Percentiles rank a stretch among this genome's conserved stretches.
phyloP scores from a whole-genome alignment of 208 protist genomes.

The Acanthamoeba quina region DNA sequence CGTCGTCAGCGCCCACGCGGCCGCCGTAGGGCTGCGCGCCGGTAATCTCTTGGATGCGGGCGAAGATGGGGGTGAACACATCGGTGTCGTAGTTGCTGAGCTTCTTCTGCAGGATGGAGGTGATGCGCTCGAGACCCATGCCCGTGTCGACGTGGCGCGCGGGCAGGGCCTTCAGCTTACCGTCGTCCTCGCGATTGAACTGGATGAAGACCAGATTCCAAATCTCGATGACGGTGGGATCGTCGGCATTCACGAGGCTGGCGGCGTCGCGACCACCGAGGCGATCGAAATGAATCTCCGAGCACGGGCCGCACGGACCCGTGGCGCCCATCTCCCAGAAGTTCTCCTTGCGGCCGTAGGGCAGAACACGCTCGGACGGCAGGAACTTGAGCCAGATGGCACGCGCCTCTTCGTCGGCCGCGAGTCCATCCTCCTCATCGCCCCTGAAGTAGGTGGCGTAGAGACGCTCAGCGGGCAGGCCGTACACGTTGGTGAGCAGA shows the following conservation, averaged over 20 bases:
- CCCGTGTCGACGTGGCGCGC: slow-evolving; percentile 83
- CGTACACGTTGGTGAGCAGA: slow-evolving; percentile 81
- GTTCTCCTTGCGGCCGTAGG: slow-evolving; percentile 80
- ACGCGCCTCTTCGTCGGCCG: slow-evolving; percentile 94
- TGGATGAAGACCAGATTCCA: slow-evolving; percentile 89
- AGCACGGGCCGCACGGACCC: slow-evolving; percentile 86
- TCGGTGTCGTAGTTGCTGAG: slow-evolving; percentile 99
- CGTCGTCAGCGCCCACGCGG: slow-evolving; percentile 91
- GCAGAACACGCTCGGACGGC: slow-evolving; percentile 22
- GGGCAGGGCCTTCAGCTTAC: slow-evolving; percentile 61
- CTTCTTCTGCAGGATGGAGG: slow-evolving; percentile 87
- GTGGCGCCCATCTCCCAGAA: slow-evolving; percentile 82
- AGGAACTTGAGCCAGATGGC: slow-evolving; percentile 96
- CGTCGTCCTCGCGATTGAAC: slow-evolving; percentile 54
- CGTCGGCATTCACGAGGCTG: slow-evolving; percentile 97
- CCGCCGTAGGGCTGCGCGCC: slow-evolving; percentile 92
- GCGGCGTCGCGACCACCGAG: slow-evolving; percentile 95
- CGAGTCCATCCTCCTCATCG: slow-evolving; percentile 92
- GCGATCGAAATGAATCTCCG: slow-evolving; percentile 85
- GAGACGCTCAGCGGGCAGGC: slow-evolving; percentile 93
- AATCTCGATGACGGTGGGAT: slow-evolving; percentile 96
- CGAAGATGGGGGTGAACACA: slow-evolving; percentile 97
- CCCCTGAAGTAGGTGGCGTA: slow-evolving; percentile 99
- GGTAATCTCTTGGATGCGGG: slow-evolving; percentile 96
- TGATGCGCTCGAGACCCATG: slow-evolving; percentile 86